Evolutionary conservation across 371 early-diverging fungal species (phyloP).

Genomic region (Homolaphlyctis polyrhiza): DNA sequence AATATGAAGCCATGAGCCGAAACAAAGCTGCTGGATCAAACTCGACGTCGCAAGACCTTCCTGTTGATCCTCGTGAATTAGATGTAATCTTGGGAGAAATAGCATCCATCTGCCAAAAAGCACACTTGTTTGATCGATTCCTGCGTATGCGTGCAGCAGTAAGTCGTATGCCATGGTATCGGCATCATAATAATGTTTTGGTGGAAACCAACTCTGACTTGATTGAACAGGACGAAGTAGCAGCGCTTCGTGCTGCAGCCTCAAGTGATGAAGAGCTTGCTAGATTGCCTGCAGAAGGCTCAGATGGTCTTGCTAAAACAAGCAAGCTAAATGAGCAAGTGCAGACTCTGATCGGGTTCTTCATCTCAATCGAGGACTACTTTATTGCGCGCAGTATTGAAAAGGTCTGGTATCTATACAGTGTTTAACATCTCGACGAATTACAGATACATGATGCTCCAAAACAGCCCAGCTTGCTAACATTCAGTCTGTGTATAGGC

Average conservation of each 20-base stretch:
- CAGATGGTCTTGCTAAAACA: conserved; percentile 37
- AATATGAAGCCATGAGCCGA: conserved; percentile 8
- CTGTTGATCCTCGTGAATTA: conserved; percentile 68
- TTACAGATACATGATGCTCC: too few relatives aligned
- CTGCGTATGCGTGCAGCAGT: conserved; percentile 57
- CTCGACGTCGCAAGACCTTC: conserved; percentile 13
- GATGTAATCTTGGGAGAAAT: conserved; percentile 71
- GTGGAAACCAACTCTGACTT: too few relatives aligned
- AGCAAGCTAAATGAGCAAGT: conserved; percentile 55
- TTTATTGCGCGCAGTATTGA: conserved; percentile 66
- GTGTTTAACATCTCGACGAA: too few relatives aligned
- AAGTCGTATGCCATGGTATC: background rate
- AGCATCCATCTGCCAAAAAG: conserved; percentile 70
- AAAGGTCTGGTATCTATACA: conserved; percentile 63
- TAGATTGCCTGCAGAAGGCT: background rate
- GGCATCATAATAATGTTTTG: too few relatives aligned
- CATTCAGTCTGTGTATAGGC: conserved; percentile 19
- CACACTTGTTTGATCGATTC: conserved; percentile 73
- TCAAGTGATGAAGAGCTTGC: background rate
- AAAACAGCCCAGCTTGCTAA: too few relatives aligned
- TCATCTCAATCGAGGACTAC: conserved; percentile 67
- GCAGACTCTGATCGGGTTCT: conserved; percentile 62
- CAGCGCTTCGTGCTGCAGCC: background rate
- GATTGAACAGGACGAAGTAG: conserved; percentile 14
- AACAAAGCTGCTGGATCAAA: conserved; percentile 6